Conservation (phyloP, 2,329 filamentous ascomycete genomes). For the Pseudogymnoascus sp. region DNA sequence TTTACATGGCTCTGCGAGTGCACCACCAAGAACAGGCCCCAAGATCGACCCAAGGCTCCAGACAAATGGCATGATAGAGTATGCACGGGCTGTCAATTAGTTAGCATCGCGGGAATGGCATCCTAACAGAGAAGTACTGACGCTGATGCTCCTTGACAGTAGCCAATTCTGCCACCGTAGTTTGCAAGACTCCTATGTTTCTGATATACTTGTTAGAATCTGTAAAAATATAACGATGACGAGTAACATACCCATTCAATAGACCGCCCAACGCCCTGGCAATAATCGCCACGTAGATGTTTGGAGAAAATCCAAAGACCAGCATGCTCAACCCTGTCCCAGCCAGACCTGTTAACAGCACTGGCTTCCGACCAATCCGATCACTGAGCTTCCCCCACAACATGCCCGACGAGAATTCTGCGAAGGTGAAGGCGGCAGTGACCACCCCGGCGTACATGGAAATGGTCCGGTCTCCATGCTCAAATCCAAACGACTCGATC, state of each 20-base stretch:
- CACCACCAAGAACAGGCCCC: constrained; percentile 84
- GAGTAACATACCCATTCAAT: constrained; percentile 68
- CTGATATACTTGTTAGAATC: constrained; percentile 35
- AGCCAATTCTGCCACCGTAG: constrained; percentile 88
- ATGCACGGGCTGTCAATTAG: constrained; percentile 63
- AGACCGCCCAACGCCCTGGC: constrained; percentile 84
- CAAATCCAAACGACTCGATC: constrained; percentile 85
- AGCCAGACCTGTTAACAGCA: constrained; percentile 78
- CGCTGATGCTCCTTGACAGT: constrained; percentile 89
- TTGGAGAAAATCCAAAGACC: constrained; percentile 83
- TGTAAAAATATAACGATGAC: neutral
- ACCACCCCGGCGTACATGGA: constrained; percentile 93
- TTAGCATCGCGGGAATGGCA: constrained; percentile 21
- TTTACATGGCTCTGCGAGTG: constrained; percentile 76
- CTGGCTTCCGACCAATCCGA: constrained; percentile 83
- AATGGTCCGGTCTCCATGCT: constrained; percentile 69
- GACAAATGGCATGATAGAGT: constrained; percentile 95
- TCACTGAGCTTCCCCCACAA: constrained; percentile 93
- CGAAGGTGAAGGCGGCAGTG: constrained; percentile 90
- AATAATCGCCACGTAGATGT: constrained; percentile 71
- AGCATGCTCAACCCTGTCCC: constrained; percentile 91
- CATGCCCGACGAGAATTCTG: constrained; percentile 86
- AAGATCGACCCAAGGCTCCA: constrained; percentile 97
- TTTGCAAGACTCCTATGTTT: constrained; percentile 92
- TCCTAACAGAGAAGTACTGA: constrained; percentile 39